phyloP scores from a whole-genome alignment of 768 basidiomycete species.

The Hypsizygus marmoreus region DNA sequence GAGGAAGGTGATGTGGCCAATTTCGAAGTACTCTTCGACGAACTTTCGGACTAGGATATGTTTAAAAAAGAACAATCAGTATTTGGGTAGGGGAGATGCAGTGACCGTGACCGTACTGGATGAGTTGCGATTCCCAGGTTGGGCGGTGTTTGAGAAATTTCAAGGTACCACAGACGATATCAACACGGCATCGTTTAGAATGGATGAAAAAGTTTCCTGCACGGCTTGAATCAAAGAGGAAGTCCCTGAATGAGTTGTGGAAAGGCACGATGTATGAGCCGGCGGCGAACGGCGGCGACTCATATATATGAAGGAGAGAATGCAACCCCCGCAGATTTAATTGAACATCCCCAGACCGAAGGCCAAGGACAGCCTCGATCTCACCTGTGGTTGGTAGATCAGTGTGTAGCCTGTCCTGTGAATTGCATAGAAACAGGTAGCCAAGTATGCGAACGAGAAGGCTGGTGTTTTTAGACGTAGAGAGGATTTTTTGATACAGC shows the following conservation, averaged over 20 bases:
- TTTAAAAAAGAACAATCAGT: not conserved
- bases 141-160: not conserved
- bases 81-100: not conserved
- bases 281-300: not conserved
- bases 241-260: constrained; percentile 7
- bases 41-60: not conserved
- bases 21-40: not conserved
- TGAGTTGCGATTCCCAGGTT: not conserved
- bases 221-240: constrained; percentile 1
- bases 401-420: not conserved
- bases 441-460: not conserved
- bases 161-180: not conserved
- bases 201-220: constrained; percentile 1
- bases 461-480: not conserved
- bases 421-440: not conserved
- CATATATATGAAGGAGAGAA: not conserved
- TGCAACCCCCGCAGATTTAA: not conserved
- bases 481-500: constrained; percentile 18
- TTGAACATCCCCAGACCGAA: not conserved
- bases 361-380: not conserved
- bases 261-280: not conserved
- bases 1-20: not conserved
- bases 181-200: not conserved
- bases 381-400: too few species aligned
- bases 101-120: too few species aligned